Percentiles rank a stretch among this genome's conserved stretches.
These are phyloP conservation scores for Ceriops zippeliana DNA, from an alignment of 345 rosid species.

Conservation along the genomic window DNA sequence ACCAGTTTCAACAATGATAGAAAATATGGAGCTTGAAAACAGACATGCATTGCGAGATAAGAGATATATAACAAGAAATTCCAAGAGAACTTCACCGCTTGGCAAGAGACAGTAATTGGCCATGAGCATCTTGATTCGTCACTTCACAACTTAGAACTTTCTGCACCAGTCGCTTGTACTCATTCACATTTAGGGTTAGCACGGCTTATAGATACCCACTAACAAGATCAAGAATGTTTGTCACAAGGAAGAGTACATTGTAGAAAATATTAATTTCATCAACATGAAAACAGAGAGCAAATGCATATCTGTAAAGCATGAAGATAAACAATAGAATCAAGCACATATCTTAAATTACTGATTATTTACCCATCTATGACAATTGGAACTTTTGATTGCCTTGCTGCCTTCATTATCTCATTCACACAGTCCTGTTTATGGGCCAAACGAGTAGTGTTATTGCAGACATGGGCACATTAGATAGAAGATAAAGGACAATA, in stretches of 20 bases:
- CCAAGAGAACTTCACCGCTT: slow-evolving; percentile 43
- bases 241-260: slow-evolving; percentile 93
- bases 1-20: neutral
- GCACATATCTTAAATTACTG: slow-evolving; percentile 6
- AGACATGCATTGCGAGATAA: neutral
- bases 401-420: slow-evolving; percentile 70
- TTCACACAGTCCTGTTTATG: slow-evolving; percentile 68
- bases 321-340: neutral
- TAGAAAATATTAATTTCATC: slow-evolving; percentile 24
- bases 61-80: slow-evolving; percentile 1
- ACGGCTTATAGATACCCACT: slow-evolving; percentile 73
- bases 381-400: slow-evolving; percentile 62
- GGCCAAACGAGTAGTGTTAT: slow-evolving; percentile 1
- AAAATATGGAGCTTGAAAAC: neutral
- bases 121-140: slow-evolving; percentile 49
- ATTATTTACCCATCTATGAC: slow-evolving; percentile 78
- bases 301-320: neutral
- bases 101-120: slow-evolving; percentile 61
- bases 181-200: slow-evolving; percentile 84
- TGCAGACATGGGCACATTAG: neutral
- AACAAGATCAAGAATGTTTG: slow-evolving; percentile 63
- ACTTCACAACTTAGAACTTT: slow-evolving; percentile 70
- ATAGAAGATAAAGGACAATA: neutral
- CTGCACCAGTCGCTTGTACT: slow-evolving; percentile 83
- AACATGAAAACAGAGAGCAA: slow-evolving; percentile 1